Evolutionary conservation across 805 yeast species (phyloP), one percentile per base, ranked within the genome.

Genomic region (Clavispora asparagi): DNA sequence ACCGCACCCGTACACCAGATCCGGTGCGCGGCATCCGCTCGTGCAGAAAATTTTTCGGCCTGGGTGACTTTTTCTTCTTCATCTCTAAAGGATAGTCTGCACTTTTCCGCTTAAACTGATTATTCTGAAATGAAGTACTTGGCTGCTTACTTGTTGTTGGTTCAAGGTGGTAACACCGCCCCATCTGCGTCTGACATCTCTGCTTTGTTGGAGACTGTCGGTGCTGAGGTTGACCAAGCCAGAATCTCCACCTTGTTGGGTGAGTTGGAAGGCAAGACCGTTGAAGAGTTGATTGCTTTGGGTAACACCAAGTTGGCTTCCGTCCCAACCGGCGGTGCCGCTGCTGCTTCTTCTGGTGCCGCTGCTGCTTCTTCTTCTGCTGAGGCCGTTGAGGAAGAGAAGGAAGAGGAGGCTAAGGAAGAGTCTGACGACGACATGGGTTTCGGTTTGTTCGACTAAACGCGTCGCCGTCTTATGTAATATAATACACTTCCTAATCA

Each of bases 61-160:
- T 5, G n/a, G 27, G 47, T 13, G 44, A 37, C 42, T 45, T 36
- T 48, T 49, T 53, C 51, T 54, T 44, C 39, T 56, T 53, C 51
- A 53, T 44, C 39, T 56, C 52, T 67, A 84, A 85, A 78, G 91
- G 82, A 84, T 85, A 85, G 91, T 85, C 92, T 79, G 92, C 88
- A 64, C 56, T 59, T 55, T 51, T 54, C 63, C 71, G 87, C 88
- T 83, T 83, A 83, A 82, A 81, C 73, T 81, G 87, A 82, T 83
- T 83, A 83, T 82, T 82, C 85, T 80, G 71, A 57, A 70, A 80
- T 90, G 97, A 94, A 90, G 87, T 92, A 92, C 85, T 86, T 94
- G 79, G 99, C 99, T 79, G 98, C 99, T 77, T 94, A 94, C 83
- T 86, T 94, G 77, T 86, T 92, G 79, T 84, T 94, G 77, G 90